These are phyloP conservation scores for Hemileccinum impolitum DNA, from an alignment of 768 basidiomycete genomes.

Conservation along the genomic window DNA sequence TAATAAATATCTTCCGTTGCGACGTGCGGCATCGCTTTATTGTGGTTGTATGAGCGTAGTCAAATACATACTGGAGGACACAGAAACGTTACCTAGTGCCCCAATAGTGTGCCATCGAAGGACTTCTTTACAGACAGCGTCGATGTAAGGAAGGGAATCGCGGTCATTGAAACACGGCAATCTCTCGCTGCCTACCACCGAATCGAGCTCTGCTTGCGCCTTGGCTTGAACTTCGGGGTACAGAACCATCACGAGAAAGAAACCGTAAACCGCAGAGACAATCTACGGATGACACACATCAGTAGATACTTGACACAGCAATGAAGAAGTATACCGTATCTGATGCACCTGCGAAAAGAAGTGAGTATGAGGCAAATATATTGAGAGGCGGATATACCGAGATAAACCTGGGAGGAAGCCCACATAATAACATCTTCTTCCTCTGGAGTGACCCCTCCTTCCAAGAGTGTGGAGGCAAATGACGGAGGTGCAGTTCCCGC, in stretches of 20 bases:
- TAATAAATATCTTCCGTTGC: slow-evolving; percentile 11
- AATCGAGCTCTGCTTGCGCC: slow-evolving; percentile 25
- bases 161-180: slow-evolving; percentile 21
- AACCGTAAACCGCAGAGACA: slow-evolving; percentile 14
- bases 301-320: slow-evolving; percentile 21
- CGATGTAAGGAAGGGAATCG: slow-evolving; percentile 24
- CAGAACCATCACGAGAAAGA: slow-evolving; percentile 25
- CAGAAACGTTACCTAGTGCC: slow-evolving; percentile 19
- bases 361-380: not conserved
- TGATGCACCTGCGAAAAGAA: slow-evolving; percentile 32
- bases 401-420: slow-evolving; percentile 6
- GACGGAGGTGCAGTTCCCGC: slow-evolving; percentile 16
- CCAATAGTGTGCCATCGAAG: slow-evolving; percentile 21
- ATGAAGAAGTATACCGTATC: slow-evolving; percentile 37
- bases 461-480: slow-evolving; percentile 15
- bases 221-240: slow-evolving; percentile 24
- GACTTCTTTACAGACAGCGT: slow-evolving; percentile 26
- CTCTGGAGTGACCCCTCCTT: slow-evolving; percentile 9
- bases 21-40: slow-evolving; percentile 2
- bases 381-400: slow-evolving; percentile 2
- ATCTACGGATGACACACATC: slow-evolving; percentile 1
- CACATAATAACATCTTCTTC: slow-evolving; percentile 24
- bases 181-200: slow-evolving; percentile 17
- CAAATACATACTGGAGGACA: slow-evolving; percentile 16
- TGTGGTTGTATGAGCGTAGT: not conserved